Conservation (phyloP, 306 rosid species). For the Hylodesmum podocarpum region DNA sequence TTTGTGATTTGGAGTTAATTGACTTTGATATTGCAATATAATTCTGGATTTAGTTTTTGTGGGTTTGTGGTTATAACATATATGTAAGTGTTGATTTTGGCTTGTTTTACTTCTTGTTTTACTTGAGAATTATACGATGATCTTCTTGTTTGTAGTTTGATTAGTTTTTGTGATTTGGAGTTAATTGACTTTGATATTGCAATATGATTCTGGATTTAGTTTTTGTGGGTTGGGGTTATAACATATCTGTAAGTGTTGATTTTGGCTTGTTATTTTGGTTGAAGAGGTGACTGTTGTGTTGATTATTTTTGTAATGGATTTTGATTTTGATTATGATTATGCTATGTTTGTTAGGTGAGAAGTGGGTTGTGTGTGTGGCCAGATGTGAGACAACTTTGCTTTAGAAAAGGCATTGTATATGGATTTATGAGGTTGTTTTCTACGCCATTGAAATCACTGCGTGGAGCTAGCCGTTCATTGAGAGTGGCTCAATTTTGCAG, state of each 20-base stretch:
- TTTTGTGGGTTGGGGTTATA: neutral
- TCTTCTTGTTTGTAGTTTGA: neutral
- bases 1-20: neutral
- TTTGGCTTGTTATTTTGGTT: neutral
- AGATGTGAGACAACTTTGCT: conserved; percentile 68
- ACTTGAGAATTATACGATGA: neutral
- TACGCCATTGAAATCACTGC: conserved; percentile 77
- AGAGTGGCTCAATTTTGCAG: conserved; percentile 82
- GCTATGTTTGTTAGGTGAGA: conserved; percentile 53
- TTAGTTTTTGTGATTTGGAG: neutral
- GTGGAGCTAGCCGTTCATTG: conserved; percentile 87
- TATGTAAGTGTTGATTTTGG: neutral
- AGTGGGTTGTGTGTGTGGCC: conserved; percentile 75
- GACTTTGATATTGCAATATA: neutral
- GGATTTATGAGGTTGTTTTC: conserved; percentile 78
- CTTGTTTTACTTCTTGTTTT: too few species aligned
- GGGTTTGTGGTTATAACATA: neutral
- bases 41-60: neutral
- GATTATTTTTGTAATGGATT: conserved; percentile 11
- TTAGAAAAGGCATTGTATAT: conserved; percentile 66
- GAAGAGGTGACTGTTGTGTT: neutral
- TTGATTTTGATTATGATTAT: conserved; percentile 14
- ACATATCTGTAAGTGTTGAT: neutral
- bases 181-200: neutral
- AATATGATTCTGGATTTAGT: neutral